Conservation (phyloP, 257 asterid species). For the Echites panduratus region DNA sequence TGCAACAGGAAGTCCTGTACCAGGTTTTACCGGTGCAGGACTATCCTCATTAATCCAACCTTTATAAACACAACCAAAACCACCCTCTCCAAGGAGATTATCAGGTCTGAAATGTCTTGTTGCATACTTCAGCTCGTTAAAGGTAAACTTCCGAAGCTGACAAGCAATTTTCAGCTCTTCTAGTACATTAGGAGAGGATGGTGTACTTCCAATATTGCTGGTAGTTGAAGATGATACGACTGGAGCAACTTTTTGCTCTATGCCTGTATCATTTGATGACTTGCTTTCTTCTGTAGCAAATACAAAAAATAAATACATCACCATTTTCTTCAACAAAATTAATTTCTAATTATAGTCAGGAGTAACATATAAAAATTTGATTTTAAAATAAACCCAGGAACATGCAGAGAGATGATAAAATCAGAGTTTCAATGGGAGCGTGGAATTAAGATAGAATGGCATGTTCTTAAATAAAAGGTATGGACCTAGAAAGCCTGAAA, state of each 20-base stretch:
- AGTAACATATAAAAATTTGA: not conserved
- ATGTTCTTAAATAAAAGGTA: not conserved
- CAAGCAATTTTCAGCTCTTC: conserved; percentile 71
- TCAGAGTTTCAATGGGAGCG: not conserved
- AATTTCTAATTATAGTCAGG: not conserved
- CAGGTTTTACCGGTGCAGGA: conserved; percentile 58
- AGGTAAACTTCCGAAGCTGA: conserved; percentile 67
- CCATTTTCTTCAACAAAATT: not conserved
- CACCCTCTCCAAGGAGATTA: conserved; percentile 82
- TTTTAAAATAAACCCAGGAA: not conserved
- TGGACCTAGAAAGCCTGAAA: not conserved
- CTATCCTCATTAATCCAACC: conserved; percentile 82
- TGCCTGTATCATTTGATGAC: conserved; percentile 45
- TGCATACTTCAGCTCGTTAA: conserved; percentile 57
- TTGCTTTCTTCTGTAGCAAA: conserved; percentile 56
- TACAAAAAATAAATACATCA: not conserved
- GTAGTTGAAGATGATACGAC: conserved; percentile 56
- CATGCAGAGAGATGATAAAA: not conserved
- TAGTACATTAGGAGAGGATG: conserved; percentile 53
- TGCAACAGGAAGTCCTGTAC: conserved; percentile 78
- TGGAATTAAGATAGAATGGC: not conserved
- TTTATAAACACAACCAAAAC: conserved; percentile 85
- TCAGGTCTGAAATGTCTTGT: conserved; percentile 71
- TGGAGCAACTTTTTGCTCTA: conserved; percentile 55
- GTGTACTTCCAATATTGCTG: conserved; percentile 50